These are phyloP conservation scores for Lodderomyces beijingensis DNA, from an alignment of 1,139 yeast genomes.

Conservation along the genomic window DNA sequence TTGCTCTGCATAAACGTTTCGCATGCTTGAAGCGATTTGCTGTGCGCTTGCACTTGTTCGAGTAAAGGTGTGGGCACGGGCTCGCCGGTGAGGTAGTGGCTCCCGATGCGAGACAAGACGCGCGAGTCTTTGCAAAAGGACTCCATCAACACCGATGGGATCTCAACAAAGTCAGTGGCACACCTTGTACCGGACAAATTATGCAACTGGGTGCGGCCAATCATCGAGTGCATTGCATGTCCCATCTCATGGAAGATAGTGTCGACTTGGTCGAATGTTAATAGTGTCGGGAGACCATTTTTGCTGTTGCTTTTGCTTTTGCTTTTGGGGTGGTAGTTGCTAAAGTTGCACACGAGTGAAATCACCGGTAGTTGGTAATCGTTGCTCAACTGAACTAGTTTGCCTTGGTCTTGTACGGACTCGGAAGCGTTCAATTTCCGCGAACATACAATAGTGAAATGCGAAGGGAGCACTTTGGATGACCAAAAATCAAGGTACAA, in stretches of 20 bases:
- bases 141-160: constrained; percentile 95
- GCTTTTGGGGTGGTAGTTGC: too few species aligned
- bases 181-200: constrained; percentile 95
- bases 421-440: constrained; percentile 44
- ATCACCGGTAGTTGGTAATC: constrained; percentile 83
- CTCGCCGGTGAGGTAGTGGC: constrained; percentile 67
- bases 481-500: constrained; percentile 47
- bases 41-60: constrained; percentile 47
- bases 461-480: constrained; percentile 67
- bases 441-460: constrained; percentile 94
- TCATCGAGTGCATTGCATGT: constrained; percentile 97
- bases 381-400: constrained; percentile 48
- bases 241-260: constrained; percentile 99
- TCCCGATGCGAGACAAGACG: constrained; percentile 69
- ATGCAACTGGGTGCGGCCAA: constrained; percentile 85
- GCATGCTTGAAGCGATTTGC: constrained; percentile 55
- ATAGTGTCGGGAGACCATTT: constrained; percentile 33
- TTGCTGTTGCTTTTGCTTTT: too few species aligned
- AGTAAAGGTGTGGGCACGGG: constrained; percentile 51
- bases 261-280: constrained; percentile 78
- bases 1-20: constrained; percentile 86
- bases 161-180: constrained; percentile 92
- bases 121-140: constrained; percentile 80
- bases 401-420: constrained; percentile 26
- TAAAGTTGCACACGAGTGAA: constrained; percentile 81